These are phyloP conservation scores for Parastagonospora avenae DNA, from an alignment of 2,329 filamentous ascomycete genomes.

Conservation along the genomic window DNA sequence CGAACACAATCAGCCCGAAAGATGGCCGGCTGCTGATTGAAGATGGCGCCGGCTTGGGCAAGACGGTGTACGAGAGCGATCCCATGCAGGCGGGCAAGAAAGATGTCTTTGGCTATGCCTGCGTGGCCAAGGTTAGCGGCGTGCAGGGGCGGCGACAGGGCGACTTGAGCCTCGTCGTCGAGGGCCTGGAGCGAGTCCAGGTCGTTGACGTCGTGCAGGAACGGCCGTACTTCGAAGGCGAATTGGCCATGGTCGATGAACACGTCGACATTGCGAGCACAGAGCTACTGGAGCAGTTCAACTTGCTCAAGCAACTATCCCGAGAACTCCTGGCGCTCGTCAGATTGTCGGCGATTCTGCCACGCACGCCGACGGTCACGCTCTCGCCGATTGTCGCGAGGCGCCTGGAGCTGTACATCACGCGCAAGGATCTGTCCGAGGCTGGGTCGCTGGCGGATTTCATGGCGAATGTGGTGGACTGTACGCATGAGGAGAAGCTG, in stretches of 20 bases:
- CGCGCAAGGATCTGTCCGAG: conserved; percentile 78
- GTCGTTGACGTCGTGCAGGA: conserved; percentile 77
- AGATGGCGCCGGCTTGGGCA: conserved; percentile 57
- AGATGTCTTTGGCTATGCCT: conserved; percentile 83
- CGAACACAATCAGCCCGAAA: conserved; percentile 68
- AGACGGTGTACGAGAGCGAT: conserved; percentile 55
- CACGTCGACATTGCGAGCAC: conserved; percentile 51
- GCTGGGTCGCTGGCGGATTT: conserved; percentile 91
- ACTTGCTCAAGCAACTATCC: conserved; percentile 80
- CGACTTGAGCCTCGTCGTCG: conserved; percentile 81
- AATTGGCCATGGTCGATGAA: conserved; percentile 74
- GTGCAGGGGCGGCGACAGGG: conserved; percentile 54
- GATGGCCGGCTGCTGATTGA: conserved; percentile 79
- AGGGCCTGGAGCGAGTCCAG: conserved; percentile 78
- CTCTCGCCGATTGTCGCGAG: conserved; percentile 85
- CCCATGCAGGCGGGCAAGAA: conserved; percentile 50
- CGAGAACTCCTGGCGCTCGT: conserved; percentile 85
- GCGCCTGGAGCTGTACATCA: conserved; percentile 85
- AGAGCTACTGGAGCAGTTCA: conserved; percentile 73
- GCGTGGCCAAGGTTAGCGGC: conserved; percentile 62
- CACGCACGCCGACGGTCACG: conserved; percentile 67
- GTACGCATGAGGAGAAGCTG: conserved; percentile 88
- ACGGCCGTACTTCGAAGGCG: conserved; percentile 83
- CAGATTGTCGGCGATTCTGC: conserved; percentile 81
- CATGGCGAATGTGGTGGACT: conserved; percentile 91